Base-by-base conservation (phyloP, 2,329 filamentous ascomycete species). In the Cyphellophora europaea region DNA sequence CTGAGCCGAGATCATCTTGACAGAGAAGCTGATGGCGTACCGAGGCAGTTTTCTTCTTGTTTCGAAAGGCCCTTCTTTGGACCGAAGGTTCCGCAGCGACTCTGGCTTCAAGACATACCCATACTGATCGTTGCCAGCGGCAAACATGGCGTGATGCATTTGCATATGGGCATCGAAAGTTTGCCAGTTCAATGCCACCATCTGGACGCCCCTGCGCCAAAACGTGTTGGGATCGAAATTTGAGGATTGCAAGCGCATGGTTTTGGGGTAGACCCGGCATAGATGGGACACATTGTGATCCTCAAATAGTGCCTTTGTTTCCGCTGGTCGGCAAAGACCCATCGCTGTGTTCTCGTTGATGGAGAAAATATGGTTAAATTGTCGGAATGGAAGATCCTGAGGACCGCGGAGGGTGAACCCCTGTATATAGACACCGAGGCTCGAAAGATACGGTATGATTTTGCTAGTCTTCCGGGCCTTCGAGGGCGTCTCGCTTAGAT, bases 151-250 rank as follows among this genome's bases (percentile, higher is more conserved):
- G 48, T 91, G 83, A 56, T 96, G 96, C 57, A 96, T 72, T 55
- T 96, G 89, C 74, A 95, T 91, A 30, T 88, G 86, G 12, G 93
- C 71, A 54, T 96, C 91, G 53, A 93, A 95, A 0, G 88, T 96
- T 61, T 98, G 91, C 89, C 91, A 96, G 61, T 98, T 98, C 43
- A 96, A 69, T 1, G 91, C 91, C 11, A 83, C 87, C 89, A 98
- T 96, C 61, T 98, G 91, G 12, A 95, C 91, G 19, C 91, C 91
- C 28, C 86, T 79, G 33, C 89, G 79, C 91, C 91, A 98, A 55
- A 91, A 93, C 43, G 81, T 79, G 44, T 94, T 73, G 1, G 91
- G 91, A 51, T 95, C 87, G 53, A 95, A 96, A 61, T 98, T 98
- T 49, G 82, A 85, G 1, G 91, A 96, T 19, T 76, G 77, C 37